A percentile compares a stretch with the other conserved stretches of the same genome.
These are phyloP conservation scores for Cyberlindnera lachancei DNA, from an alignment of 805 yeast genomes.

Conservation along the genomic window DNA sequence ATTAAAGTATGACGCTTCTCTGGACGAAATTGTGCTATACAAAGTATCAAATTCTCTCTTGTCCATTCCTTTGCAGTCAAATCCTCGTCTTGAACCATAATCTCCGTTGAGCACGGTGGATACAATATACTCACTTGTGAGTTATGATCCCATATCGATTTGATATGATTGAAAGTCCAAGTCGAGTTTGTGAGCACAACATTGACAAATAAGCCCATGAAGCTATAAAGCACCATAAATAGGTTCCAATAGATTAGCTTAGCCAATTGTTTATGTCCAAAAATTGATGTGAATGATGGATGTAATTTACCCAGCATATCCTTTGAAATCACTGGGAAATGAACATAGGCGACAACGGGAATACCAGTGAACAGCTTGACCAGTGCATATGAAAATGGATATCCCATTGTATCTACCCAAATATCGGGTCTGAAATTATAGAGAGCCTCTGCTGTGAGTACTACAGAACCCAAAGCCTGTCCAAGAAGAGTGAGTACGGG, in stretches of 20 bases:
- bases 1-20: slow-evolving; percentile 84
- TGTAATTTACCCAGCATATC: slow-evolving; percentile 74
- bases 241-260: slow-evolving; percentile 66
- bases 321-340: slow-evolving; percentile 82
- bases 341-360: slow-evolving; percentile 86
- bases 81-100: slow-evolving; percentile 24
- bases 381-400: slow-evolving; percentile 77
- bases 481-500: slow-evolving; percentile 74
- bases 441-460: slow-evolving; percentile 66
- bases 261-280: slow-evolving; percentile 22
- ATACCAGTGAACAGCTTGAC: slow-evolving; percentile 48
- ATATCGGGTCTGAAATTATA: slow-evolving; percentile 65
- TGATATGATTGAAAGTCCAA: slow-evolving; percentile 83
- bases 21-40: slow-evolving; percentile 87
- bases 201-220: slow-evolving; percentile 60
- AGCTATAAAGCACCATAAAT: slow-evolving; percentile 56
- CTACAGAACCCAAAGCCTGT: slow-evolving; percentile 75
- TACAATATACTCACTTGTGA: slow-evolving; percentile 46
- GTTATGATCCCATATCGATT: slow-evolving; percentile 51
- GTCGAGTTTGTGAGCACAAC: slow-evolving; percentile 74
- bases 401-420: slow-evolving; percentile 93
- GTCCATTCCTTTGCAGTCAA: slow-evolving; percentile 13
- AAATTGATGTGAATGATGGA: slow-evolving; percentile 18
- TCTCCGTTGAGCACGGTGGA: slow-evolving; percentile 86
- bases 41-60: slow-evolving; percentile 31